Evolutionary conservation across 169 alveolate species (phyloP).

Genomic region (Ichthyophthirius multifiliis): DNA sequence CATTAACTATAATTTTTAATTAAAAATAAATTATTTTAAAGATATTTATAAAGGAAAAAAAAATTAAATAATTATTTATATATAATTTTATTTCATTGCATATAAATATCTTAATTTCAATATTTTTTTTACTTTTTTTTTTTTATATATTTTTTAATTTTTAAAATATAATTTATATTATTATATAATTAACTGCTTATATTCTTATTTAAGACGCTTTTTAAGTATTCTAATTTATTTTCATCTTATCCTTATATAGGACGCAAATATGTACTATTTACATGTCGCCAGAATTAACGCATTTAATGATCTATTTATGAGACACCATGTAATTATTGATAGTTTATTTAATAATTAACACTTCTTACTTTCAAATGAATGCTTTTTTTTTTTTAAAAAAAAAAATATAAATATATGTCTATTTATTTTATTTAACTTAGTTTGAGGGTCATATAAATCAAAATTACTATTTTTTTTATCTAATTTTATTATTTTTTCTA

Average conservation of each 20-base stretch:
- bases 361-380: not conserved
- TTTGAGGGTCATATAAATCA: not conserved
- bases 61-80: no score
- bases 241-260: not conserved
- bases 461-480: not conserved
- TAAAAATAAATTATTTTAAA: not conserved
- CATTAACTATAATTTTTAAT: not conserved
- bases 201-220: not conserved
- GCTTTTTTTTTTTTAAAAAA: not conserved
- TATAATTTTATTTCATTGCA: no score
- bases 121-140: no score
- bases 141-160: no score
- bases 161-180: no score
- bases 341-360: not conserved
- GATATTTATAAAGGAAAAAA: no score
- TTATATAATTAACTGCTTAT: no score
- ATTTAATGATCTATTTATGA: slow-evolving; percentile 7
- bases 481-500: not conserved
- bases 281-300: slow-evolving; percentile 10
- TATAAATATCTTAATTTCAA: no score
- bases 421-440: not conserved
- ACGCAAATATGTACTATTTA: slow-evolving; percentile 1
- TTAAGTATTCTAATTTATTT: not conserved
- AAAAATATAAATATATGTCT: not conserved
- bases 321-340: not conserved